Evolutionary conservation across 2,329 filamentous ascomycete species (phyloP), one percentile per base, ranked within the genome.

Genomic region (Allantophomopsis lycopodina): DNA sequence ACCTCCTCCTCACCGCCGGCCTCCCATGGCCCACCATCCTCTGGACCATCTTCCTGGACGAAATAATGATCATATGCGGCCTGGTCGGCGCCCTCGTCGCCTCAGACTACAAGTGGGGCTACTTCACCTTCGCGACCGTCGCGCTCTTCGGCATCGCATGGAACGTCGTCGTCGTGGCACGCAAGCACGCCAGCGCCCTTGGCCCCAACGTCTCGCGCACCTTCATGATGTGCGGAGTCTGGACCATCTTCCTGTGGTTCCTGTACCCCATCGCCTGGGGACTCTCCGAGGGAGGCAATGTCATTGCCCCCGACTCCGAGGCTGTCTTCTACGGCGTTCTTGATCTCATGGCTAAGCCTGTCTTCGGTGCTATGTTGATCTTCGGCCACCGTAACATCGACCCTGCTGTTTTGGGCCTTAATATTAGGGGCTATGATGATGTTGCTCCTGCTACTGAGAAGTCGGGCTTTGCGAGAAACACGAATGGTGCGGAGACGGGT

Each of bases 251-350:
- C 49, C 58, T 81, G 23, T 80, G 76, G 76, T 70, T 73, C 46
- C 50, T 78, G 18, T 82, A 82, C 55, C 77, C 77, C 0, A 67
- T 79, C 44, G 66, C 69, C 16, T 81, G 76, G 74, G 76, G 73
- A 40, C 49, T 80, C 2, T 64, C 59, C 34, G 76, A 81, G 55
- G 76, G 75, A 23, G 76, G 74, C 10, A 81, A 81, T 48, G 57
- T 79, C 45, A 79, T 82, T 38, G 58, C 76, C 2, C 71, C 75
- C 0, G 78, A 83, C 50, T 73, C 71, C 0, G 79, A 83, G 51
- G 74, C 75, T 10, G 59, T 80, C 42, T 80, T 83, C 53, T 84
- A 83, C 51, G 76, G 77, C 33, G 59, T 82, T 3, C 63, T 84
- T 0, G 79, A 83, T 43, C 56, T 82, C 5, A 44, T 80, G 3